These are phyloP conservation scores for Lecanicillium sp. DNA, from an alignment of 2,329 filamentous ascomycete genomes.

Conservation along the genomic window DNA sequence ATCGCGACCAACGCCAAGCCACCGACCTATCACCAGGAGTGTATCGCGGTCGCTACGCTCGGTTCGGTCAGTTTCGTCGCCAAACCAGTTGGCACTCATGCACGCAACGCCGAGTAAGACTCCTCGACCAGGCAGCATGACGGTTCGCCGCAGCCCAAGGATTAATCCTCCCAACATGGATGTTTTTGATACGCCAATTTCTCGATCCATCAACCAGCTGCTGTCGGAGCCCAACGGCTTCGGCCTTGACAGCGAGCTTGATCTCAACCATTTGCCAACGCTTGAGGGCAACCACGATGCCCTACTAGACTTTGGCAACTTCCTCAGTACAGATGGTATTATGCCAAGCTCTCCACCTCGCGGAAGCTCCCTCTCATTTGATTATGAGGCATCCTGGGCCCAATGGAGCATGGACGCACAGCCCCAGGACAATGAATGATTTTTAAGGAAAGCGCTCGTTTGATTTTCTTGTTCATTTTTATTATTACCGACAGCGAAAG, in stretches of 20 bases:
- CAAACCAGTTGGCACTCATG: conserved; percentile 29
- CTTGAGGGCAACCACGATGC: conserved; percentile 26
- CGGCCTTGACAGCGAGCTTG: conserved; percentile 33
- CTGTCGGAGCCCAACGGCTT: conserved; percentile 48
- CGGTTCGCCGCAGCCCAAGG: conserved; percentile 35
- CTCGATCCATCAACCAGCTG: conserved; percentile 54
- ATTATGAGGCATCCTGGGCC: conserved; percentile 16
- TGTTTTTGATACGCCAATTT: conserved; percentile 48
- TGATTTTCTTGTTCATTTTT: background rate
- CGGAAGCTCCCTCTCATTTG: conserved; percentile 17
- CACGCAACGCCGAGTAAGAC: conserved; percentile 43
- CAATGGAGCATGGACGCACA: conserved; percentile 7
- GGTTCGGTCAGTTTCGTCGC: conserved; percentile 33
- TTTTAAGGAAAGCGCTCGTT: background rate
- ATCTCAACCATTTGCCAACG: conserved; percentile 31
- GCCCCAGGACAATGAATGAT: conserved; percentile 1
- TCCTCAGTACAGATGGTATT: conserved; percentile 37
- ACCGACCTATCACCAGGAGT: conserved; percentile 53
- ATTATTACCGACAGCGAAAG: background rate
- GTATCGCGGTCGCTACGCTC: conserved; percentile 49
- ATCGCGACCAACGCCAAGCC: conserved; percentile 51
- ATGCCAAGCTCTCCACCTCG: conserved; percentile 42
- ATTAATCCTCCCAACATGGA: conserved; percentile 28
- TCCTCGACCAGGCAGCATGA: conserved; percentile 24
- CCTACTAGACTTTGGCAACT: conserved; percentile 37